Base-by-base conservation (phyloP, 2,329 filamentous ascomycete genomes). In the Zelopaecilomyces penicillatus region DNA sequence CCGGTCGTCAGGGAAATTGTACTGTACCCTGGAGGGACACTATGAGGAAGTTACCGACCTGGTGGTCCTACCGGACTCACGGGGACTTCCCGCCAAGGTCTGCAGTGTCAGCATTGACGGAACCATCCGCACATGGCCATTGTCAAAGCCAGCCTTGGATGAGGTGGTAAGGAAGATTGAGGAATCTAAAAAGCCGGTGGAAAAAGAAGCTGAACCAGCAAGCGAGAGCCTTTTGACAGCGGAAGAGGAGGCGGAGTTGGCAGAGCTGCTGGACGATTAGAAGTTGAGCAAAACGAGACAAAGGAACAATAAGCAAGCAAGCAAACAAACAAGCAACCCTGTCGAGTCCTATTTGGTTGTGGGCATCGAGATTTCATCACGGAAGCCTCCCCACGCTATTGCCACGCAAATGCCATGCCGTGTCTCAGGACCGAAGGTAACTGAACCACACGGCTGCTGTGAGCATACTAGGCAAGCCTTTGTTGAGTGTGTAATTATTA, bases 11-110 rank as follows among this genome's bases (percentile, higher is more conserved):
- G 87, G 87, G 4, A 80, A 83, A 60, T 69, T 94, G 30, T 76
- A 84, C 58, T 85, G 85, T 61, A 76, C 76, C 6, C 82, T 91
- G 49, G 75, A 79, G 33, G 93, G 93, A 0, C 93, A 98, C 66
- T 97, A 80, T 59, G 89, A 98, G 58, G 93, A 97, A 64, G 83
- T 98, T 10, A 96, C 88, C 1, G 87, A 83, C 32, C 65, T 97
- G 37, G 71, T 84, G 2, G 60, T 94, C 41, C 61, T 89, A 29
- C 62, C 65, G 28, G 66, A 66, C 45, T 49, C 55, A 1, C 51
- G 55, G 19, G 64, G 63, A 4, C 53, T 48, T 5, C 56, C 58
- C 5, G 70, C 67, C 19, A 70, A 71, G 49, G 68, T 95, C 8
- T 80, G 87, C 51, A 96, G 89, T 61, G 85, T 93, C 44, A 82